A percentile compares a stretch with the other conserved stretches of the same genome.
phyloP scores from a whole-genome alignment of 495 filamentous ascomycete species.

The Lophiotrema nucula region DNA sequence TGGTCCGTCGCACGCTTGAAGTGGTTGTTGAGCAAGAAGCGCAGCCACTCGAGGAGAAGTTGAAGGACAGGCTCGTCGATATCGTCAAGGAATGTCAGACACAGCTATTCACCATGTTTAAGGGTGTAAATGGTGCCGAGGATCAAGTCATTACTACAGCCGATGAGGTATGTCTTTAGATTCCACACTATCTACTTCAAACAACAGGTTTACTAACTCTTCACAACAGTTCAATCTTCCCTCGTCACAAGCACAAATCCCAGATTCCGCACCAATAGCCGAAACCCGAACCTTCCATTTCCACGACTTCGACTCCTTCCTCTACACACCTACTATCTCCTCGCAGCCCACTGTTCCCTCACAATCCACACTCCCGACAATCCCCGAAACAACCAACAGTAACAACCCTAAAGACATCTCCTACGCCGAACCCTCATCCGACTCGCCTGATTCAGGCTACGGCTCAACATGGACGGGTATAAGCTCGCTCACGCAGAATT shows the following conservation, averaged over 20 bases:
- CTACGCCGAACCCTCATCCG: neutral
- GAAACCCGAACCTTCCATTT: too few relatives aligned
- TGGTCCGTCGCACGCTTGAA: slow-evolving; percentile 27
- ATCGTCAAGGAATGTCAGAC: slow-evolving; percentile 28
- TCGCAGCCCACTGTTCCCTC: too few relatives aligned
- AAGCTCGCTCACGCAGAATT: too few relatives aligned
- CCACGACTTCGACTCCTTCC: neutral
- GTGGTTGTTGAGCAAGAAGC: slow-evolving; percentile 24
- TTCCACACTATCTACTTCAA: too few relatives aligned
- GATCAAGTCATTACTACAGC: neutral
- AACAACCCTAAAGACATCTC: neutral
- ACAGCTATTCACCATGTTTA: slow-evolving; percentile 23
- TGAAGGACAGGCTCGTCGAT: slow-evolving; percentile 28
- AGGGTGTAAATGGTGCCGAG: too few relatives aligned
- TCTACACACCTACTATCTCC: too few relatives aligned
- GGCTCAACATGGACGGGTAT: slow-evolving; percentile 2
- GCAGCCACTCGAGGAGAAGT: slow-evolving; percentile 23
- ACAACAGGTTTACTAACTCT: too few relatives aligned
- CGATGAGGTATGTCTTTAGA: neutral
- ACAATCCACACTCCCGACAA: neutral
- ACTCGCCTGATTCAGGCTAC: slow-evolving; percentile 6
- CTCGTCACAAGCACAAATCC: too few relatives aligned
- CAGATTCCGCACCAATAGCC: too few relatives aligned
- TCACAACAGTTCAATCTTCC: too few relatives aligned
- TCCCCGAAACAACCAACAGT: neutral